phyloP scores from a whole-genome alignment of 2,329 filamentous ascomycete species.

The Fusarium palustre region DNA sequence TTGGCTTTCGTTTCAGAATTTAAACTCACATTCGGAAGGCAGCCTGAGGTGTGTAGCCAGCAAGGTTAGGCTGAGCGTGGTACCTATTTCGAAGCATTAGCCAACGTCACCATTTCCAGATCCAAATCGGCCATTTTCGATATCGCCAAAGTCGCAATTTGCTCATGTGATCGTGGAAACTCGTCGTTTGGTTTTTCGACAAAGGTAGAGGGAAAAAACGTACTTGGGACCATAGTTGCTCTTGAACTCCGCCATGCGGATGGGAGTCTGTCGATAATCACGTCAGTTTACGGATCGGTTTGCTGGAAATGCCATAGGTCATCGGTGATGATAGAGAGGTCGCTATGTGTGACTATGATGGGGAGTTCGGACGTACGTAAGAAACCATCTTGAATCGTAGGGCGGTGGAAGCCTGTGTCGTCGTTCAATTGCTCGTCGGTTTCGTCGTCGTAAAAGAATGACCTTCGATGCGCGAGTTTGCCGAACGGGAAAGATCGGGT shows the following conservation, averaged over 20 bases:
- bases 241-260: constrained; percentile 65
- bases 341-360: background rate
- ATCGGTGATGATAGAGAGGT: constrained; percentile 12
- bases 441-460: constrained; percentile 47
- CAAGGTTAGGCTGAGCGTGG: constrained; percentile 67
- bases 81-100: constrained; percentile 62
- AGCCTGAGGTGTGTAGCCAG: constrained; percentile 64
- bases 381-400: constrained; percentile 56
- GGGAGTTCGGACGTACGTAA: constrained; percentile 50
- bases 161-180: background rate
- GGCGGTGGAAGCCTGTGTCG: constrained; percentile 48
- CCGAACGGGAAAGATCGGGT: constrained; percentile 51
- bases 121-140: background rate
- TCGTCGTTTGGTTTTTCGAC: constrained; percentile 7
- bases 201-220: constrained; percentile 39
- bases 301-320: constrained; percentile 5
- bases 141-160: constrained; percentile 4
- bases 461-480: constrained; percentile 52
- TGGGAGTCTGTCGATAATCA: constrained; percentile 57
- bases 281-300: constrained; percentile 47
- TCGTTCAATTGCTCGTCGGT: constrained; percentile 54
- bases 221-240: constrained; percentile 76
- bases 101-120: constrained; percentile 8
- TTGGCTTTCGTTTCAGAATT: background rate
- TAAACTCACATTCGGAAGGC: constrained; percentile 64